A percentile compares a stretch with the other conserved stretches of the same genome.
phyloP scores from a whole-genome alignment of 805 yeast genomes.

The Zygoascus biomembranicola region DNA sequence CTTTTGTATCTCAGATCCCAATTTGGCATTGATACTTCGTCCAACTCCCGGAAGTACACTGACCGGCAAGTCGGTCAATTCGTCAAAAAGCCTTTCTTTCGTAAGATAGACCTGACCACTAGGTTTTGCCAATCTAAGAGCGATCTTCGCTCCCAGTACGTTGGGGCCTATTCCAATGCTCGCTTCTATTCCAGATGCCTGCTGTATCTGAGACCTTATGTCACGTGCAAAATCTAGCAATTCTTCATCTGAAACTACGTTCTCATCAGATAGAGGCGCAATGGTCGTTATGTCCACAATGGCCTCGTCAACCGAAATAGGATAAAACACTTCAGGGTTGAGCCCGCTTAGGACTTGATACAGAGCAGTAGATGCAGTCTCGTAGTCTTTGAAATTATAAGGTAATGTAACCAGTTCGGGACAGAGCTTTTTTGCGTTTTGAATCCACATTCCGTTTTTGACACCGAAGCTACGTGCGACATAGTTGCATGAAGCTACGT shows the following conservation, averaged over 20 bases:
- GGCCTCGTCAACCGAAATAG: slow-evolving; percentile 90
- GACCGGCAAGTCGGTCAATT: slow-evolving; percentile 33
- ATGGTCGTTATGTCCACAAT: slow-evolving; percentile 53
- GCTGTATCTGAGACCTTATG: slow-evolving; percentile 36
- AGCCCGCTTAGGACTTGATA: slow-evolving; percentile 49
- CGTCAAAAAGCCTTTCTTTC: slow-evolving; percentile 23
- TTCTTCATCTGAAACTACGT: slow-evolving; percentile 19
- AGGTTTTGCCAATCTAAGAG: slow-evolving; percentile 73
- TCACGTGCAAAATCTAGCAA: slow-evolving; percentile 24
- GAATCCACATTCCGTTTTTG: slow-evolving; percentile 84
- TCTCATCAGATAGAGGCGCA: slow-evolving; percentile 5
- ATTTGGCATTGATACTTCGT: slow-evolving; percentile 34
- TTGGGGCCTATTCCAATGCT: slow-evolving; percentile 76
- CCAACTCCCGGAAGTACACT: slow-evolving; percentile 39
- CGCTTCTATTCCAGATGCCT: slow-evolving; percentile 51
- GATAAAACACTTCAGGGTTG: slow-evolving; percentile 45
- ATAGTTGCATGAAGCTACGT: slow-evolving; percentile 88
- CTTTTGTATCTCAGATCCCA: slow-evolving; percentile 29
- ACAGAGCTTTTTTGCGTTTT: slow-evolving; percentile 54
- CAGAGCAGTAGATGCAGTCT: slow-evolving; percentile 51
- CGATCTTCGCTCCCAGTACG: slow-evolving; percentile 68
- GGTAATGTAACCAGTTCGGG: slow-evolving; percentile 57
- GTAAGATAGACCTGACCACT: slow-evolving; percentile 45
- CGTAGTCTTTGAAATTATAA: slow-evolving; percentile 71
- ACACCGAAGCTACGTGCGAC: slow-evolving; percentile 75